phyloP scores from a whole-genome alignment of 1,139 yeast genomes.

The Suhomyces guaymorum region DNA sequence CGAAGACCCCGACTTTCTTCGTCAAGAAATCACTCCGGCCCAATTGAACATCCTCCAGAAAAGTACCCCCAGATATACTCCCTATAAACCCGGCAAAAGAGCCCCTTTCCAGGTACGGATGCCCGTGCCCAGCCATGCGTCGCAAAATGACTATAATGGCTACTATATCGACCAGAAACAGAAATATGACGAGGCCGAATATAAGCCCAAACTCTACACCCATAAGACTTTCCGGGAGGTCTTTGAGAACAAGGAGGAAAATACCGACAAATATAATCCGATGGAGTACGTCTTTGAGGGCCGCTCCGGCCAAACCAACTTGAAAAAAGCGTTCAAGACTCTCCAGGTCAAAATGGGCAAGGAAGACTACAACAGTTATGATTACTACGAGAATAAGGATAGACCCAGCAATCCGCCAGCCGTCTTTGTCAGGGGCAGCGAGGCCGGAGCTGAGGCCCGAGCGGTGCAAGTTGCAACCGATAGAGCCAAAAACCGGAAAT shows the following conservation, averaged over 20 bases:
- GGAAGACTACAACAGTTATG: slow-evolving; percentile 37
- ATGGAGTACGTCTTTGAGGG: slow-evolving; percentile 44
- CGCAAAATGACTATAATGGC: slow-evolving; percentile 22
- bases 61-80: slow-evolving; percentile 8
- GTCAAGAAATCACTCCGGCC: slow-evolving; percentile 40
- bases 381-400: slow-evolving; percentile 33
- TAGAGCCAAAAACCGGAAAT: slow-evolving; percentile 23
- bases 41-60: slow-evolving; percentile 32
- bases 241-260: slow-evolving; percentile 35
- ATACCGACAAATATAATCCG: slow-evolving; percentile 38
- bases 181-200: slow-evolving; percentile 34
- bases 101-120: slow-evolving; percentile 6
- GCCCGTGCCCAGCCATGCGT: background rate
- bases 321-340: slow-evolving; percentile 31
- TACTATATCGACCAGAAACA: slow-evolving; percentile 43
- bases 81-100: slow-evolving; percentile 9
- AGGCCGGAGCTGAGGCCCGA: slow-evolving; percentile 13
- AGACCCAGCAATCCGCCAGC: slow-evolving; percentile 11
- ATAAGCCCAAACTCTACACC: slow-evolving; percentile 41
- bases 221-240: slow-evolving; percentile 46
- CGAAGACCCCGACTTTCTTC: slow-evolving; percentile 33
- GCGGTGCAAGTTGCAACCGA: slow-evolving; percentile 7
- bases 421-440: slow-evolving; percentile 8
- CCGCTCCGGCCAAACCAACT: slow-evolving; percentile 23
- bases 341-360: slow-evolving; percentile 34